These are phyloP conservation scores for Rhinocladiella similis DNA, from an alignment of 2,329 filamentous ascomycete genomes.

Conservation along the genomic window DNA sequence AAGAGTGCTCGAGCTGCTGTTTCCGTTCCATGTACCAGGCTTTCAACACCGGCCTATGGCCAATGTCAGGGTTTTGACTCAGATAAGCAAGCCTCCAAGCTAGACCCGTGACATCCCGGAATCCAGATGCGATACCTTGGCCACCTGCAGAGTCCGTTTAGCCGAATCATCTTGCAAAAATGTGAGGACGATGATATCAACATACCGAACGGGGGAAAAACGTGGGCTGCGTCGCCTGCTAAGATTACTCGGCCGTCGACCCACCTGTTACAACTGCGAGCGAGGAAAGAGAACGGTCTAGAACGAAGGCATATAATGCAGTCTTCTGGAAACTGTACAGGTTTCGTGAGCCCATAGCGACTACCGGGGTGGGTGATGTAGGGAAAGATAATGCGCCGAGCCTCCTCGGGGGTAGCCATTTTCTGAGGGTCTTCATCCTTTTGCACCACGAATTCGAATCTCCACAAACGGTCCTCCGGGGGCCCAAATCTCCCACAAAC, in stretches of 20 bases:
- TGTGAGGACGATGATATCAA: not conserved
- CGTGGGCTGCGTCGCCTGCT: constrained; percentile 33
- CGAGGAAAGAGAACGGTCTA: constrained; percentile 29
- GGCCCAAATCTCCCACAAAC: constrained; percentile 34
- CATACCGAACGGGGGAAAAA: constrained; percentile 33
- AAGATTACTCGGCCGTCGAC: constrained; percentile 25
- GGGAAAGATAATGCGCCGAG: constrained; percentile 30
- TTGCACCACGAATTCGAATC: constrained; percentile 38
- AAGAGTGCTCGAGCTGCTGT: constrained; percentile 39
- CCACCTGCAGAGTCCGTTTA: constrained; percentile 28
- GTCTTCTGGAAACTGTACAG: constrained; percentile 28
- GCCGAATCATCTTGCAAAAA: not conserved
- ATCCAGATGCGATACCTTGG: constrained; percentile 44
- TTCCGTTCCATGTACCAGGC: constrained; percentile 40
- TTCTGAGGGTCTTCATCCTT: constrained; percentile 33
- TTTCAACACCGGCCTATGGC: constrained; percentile 31
- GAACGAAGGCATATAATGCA: constrained; percentile 32
- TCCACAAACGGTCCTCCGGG: constrained; percentile 32
- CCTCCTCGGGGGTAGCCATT: constrained; percentile 30
- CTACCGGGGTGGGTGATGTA: constrained; percentile 32
- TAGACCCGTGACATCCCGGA: constrained; percentile 40
- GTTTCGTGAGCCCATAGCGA: constrained; percentile 26
- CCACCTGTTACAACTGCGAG: constrained; percentile 32
- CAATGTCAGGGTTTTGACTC: constrained; percentile 21
- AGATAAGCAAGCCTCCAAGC: constrained; percentile 40